Base-by-base conservation (phyloP, 257 asterid genomes). In the Forsythia suspensa region DNA sequence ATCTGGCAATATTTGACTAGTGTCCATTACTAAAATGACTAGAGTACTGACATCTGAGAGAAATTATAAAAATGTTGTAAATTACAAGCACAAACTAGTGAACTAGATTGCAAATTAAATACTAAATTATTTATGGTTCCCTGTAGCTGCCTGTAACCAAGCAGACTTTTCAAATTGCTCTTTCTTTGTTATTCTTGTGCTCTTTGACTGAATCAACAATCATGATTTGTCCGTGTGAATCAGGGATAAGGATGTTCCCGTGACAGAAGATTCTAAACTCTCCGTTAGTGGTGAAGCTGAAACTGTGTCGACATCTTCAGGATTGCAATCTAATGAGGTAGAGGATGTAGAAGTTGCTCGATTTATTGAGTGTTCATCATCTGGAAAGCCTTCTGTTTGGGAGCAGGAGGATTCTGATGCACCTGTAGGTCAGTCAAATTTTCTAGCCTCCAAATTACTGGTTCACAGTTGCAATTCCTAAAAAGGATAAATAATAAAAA, bases 381-480 rank as follows among this genome's bases (percentile, higher is more conserved):
- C 89, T 40, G 85, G 72, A 70, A 88, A 81, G n/a, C 85, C 89
- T 77, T 81, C 88, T 63, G 79, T 52, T 40, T 86, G 94, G 93
- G 88, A 80, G 89, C 85, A 83, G 21, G 95, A 84, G 85, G 88
- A 90, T 73, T 80, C 81, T 80, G 97, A 90, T 85, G 97, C 96
- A 80, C 98, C 99, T 72, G 87, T 85, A 77, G 97, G 99, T 96
- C 79, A 79, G 98, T 81, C 68, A 63, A 75, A 59, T 61, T 13
- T 52, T 52, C 21, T 20, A 20, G 37, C 5, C 38, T 61, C 15
- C 12, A 61, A 24, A 61, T 61, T 24, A 24, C 36, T 61, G 37
- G 21, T 61, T 29, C 66, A 57, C 9, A 57, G 21, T 16, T n/a
- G 66, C 24, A 57, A 57, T 16, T 57, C 29, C 66, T 5, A 57